Evolutionary conservation across 2,329 filamentous ascomycete species (phyloP), one percentile per base, ranked within the genome.

Genomic region (Colletotrichum chrysophilum): DNA sequence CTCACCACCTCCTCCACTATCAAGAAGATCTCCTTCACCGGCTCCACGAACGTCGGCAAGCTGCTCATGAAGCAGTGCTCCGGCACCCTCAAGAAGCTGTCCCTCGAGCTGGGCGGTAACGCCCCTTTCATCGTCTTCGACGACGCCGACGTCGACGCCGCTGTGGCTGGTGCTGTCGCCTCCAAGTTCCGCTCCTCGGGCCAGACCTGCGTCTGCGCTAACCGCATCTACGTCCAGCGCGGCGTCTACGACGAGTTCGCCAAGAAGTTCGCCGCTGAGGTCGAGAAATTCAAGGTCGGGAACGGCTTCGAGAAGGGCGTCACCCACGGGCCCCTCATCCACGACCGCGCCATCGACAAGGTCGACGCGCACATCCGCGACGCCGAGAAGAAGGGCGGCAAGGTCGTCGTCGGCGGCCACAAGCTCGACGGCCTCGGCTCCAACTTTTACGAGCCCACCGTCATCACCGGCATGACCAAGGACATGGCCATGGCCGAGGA

Each of bases 71-170:
- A 94, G 87, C 96, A 98, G 85, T 93, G 94, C 13, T 92, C 96
- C 0, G 90, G 91, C 55, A 98, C 96, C 0, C 87, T 98, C 79
- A 98, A 98, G 90, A 91, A 92, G 79, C 83, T 93, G 55, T 97
- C 95, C 0, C 94, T 98, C 84, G 96, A 98, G 84, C 93, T 98
- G 2, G 96, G 96, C 70, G 97, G 96, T 64, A 98, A 98, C 83
- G 95, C 96, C 0, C 96, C 96, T 2, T 98, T 98, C 83, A 98
- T 98, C 79, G 95, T 98, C 38, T 98, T 98, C 82, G 96, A 98
- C 81, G 96, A 98, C 81, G 95, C 96, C 24, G 95, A 98, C 82
- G 87, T 98, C 24, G 96, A 98, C 75, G 87, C 88, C 6, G 97
- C 97, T 4, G 95, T 98, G 1, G 87, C 92, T 0, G 96, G 96